phyloP scores from a whole-genome alignment of 371 early-diverging fungal genomes.

The Mortierella sp. region DNA sequence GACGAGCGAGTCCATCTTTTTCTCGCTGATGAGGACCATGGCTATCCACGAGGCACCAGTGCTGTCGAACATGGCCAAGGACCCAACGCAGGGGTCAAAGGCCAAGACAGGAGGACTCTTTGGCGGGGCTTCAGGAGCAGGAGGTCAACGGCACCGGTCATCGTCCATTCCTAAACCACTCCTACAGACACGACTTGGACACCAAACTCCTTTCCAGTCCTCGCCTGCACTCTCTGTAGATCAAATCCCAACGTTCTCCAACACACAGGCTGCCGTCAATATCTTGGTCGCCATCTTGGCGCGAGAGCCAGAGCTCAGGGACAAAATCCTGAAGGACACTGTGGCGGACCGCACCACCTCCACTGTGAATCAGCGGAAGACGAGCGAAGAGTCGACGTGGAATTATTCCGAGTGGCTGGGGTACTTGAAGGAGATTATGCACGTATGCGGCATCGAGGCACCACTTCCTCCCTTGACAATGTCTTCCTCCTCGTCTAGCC shows the following conservation, averaged over 20 bases:
- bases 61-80: neutral
- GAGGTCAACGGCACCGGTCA: constrained; percentile 27
- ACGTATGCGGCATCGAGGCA: constrained; percentile 40
- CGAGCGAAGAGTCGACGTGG: neutral
- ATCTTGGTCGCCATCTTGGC: constrained; percentile 33
- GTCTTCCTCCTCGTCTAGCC: neutral
- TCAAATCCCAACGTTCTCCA: constrained; percentile 42
- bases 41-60: constrained; percentile 40
- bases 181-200: constrained; percentile 15
- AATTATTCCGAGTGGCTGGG: constrained; percentile 40
- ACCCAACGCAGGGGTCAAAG: neutral
- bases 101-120: constrained; percentile 28
- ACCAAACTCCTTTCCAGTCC: constrained; percentile 3
- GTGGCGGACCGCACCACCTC: constrained; percentile 24
- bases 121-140: neutral
- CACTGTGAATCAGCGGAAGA: neutral
- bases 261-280: constrained; percentile 30
- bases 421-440: constrained; percentile 40
- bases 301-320: constrained; percentile 36
- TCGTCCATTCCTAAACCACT: constrained; percentile 45
- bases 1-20: constrained; percentile 33
- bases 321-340: constrained; percentile 30
- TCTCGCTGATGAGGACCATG: constrained; percentile 34
- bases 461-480: neutral
- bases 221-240: constrained; percentile 27